These are phyloP conservation scores for Atalantia buxifolia DNA, from an alignment of 345 rosid genomes.

Conservation along the genomic window DNA sequence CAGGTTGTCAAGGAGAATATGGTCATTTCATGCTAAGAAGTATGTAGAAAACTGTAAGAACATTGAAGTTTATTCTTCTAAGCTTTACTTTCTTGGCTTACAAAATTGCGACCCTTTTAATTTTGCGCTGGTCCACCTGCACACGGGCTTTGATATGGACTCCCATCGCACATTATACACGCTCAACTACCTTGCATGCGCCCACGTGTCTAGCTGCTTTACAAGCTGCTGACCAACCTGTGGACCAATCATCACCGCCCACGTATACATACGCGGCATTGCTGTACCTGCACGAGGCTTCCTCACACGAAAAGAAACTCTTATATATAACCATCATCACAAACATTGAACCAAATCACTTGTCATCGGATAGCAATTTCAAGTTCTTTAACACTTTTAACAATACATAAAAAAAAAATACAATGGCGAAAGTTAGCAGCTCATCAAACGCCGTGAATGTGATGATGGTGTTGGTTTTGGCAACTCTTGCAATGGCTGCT, in stretches of 20 bases:
- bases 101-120: neutral
- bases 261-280: neutral
- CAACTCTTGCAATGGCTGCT: neutral
- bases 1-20: no score
- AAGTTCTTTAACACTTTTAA: neutral
- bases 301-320: neutral
- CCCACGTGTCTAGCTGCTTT: neutral
- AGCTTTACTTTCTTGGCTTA: neutral
- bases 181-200: neutral
- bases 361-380: neutral
- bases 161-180: neutral
- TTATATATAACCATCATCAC: neutral
- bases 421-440: conserved; percentile 2
- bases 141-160: neutral
- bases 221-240: neutral
- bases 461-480: neutral
- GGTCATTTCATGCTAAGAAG: no score
- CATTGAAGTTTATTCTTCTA: neutral
- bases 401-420: neutral
- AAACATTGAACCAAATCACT: neutral
- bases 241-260: neutral
- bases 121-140: no score
- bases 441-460: neutral
- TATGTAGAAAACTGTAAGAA: no score
- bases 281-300: no score